Evolutionary conservation across 495 filamentous ascomycete genomes (phyloP), one percentile per base, ranked within the genome.

Genomic region (Aspergillus homomorphus): DNA sequence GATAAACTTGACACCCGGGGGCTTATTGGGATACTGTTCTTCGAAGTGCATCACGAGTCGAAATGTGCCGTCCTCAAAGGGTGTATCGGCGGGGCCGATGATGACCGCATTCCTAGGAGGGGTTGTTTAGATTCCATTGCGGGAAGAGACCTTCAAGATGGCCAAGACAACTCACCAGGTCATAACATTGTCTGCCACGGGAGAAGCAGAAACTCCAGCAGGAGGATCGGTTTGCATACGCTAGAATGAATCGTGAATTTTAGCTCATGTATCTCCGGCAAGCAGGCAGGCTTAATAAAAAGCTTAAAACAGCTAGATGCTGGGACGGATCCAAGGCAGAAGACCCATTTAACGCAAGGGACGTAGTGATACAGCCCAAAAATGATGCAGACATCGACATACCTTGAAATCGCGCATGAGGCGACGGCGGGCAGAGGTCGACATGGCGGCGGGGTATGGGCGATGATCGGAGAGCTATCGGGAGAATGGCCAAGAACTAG

Each of bases 171-270:
- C 80, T 62, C 84, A 98, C 94, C 94, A 98, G 51, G 92, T 97
- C 94, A 98, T 98, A 45, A 98, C 94, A 81, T 98, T 98, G 71
- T 98, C 94, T 45, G 93, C 90, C 20, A 98, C 89, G 0, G 94
- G 94, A 38, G 94, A 97, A 38, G 94, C 94, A 57, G 93, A 97
- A 45, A 98, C 94, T 57, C 94, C 94, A 60, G 93, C 95, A 8
- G 94, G 94, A 66, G 94, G 94, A 69, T 98, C 94, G 58, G 93
- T 97, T 80, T 98, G 94, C 95, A 98, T 98, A 72, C 94, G 91
- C 94, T 97, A 68, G 43, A 57, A 20, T 48, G 21, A 53, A 45
- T 26, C 18, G 20, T 48, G 56, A 46, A 57, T 67, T 5, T 38
- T 66, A 70, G 64, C 61, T 56, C 51, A 56, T 51, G 59, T 50